phyloP scores from a whole-genome alignment of 202 grass and related monocot species.

The Carex arenaria region DNA sequence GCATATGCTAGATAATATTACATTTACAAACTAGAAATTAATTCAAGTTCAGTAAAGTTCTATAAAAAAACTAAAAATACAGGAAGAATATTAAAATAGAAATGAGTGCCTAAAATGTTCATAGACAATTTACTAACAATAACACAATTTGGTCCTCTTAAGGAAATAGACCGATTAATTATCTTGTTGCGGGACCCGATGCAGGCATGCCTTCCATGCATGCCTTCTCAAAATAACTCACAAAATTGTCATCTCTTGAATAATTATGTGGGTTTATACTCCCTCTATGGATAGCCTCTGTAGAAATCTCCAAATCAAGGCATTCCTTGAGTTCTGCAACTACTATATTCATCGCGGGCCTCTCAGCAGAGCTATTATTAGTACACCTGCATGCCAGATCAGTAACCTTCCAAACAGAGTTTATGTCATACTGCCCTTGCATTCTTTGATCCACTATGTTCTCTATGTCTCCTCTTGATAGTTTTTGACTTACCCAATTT shows the following conservation, averaged over 20 bases:
- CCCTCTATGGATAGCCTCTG: neutral
- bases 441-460: constrained; percentile 27
- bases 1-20: too few species aligned
- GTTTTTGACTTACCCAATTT: constrained; percentile 5
- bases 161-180: neutral
- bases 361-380: neutral
- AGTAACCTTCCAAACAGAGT: constrained; percentile 46
- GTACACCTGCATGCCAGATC: constrained; percentile 51
- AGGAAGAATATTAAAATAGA: too few species aligned
- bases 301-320: constrained; percentile 30
- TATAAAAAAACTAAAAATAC: too few species aligned
- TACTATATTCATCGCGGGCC: constrained; percentile 34
- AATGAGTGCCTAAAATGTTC: neutral
- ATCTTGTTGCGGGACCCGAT: too few species aligned
- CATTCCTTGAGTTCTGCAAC: constrained; percentile 41
- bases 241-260: too few species aligned
- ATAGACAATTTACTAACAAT: too few species aligned
- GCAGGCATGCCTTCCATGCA: too few species aligned
- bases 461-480: neutral
- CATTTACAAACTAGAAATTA: too few species aligned
- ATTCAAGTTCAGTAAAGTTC: too few species aligned
- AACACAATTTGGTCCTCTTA: neutral
- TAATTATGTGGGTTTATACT: too few species aligned
- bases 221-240: too few species aligned
- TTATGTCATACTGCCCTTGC: constrained; percentile 24